Conservation (phyloP, 305 asterid genomes). For the Fraxinus sp. region DNA sequence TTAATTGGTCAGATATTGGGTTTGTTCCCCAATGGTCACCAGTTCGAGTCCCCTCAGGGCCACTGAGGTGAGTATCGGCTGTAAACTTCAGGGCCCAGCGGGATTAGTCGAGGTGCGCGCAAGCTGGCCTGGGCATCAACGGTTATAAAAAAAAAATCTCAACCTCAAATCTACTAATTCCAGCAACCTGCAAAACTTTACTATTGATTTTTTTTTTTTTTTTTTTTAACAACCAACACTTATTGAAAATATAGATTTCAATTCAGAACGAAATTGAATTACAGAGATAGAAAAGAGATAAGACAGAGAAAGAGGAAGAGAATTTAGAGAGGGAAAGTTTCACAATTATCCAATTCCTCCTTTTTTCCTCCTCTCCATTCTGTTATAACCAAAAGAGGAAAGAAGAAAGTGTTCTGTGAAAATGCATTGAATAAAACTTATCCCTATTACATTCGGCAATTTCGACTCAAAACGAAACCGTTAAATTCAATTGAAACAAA, state of each 20-base stretch:
- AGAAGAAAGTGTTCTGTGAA: background rate
- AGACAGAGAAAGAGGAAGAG: background rate
- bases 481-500: background rate
- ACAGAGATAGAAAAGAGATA: background rate
- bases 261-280: background rate
- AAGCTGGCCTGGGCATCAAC: too few species aligned
- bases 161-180: background rate
- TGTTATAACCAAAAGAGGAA: background rate
- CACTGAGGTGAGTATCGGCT: too few species aligned
- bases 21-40: too few species aligned
- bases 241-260: background rate
- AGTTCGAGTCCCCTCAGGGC: too few species aligned
- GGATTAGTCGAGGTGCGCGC: too few species aligned
- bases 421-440: background rate
- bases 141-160: background rate
- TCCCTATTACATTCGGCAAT: background rate
- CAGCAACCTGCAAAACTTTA: background rate
- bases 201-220: background rate
- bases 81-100: too few species aligned
- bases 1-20: too few species aligned
- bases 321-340: background rate
- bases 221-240: background rate
- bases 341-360: background rate
- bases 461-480: background rate
- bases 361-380: background rate